Conservation (phyloP, 192 early-diverging fungal genomes). For the Coemansia sp. region DNA sequence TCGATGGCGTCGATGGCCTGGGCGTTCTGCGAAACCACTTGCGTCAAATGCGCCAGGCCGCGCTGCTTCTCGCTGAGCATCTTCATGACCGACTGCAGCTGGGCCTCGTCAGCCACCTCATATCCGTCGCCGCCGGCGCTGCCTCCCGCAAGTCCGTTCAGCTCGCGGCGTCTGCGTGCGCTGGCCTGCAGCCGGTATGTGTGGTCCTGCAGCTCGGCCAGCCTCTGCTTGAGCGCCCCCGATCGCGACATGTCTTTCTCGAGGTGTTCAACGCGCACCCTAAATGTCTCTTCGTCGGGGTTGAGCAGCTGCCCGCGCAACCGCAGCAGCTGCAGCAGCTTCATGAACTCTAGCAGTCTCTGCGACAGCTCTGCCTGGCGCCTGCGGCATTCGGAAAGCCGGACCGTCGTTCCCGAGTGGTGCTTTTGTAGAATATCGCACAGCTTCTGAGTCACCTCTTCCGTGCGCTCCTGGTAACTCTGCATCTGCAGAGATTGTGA, state of each 20-base stretch:
- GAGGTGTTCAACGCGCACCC: conserved; percentile 70
- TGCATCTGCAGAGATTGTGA: conserved; percentile 66
- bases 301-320: conserved; percentile 77
- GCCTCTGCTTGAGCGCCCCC: conserved; percentile 72
- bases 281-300: conserved; percentile 78
- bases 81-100: conserved; percentile 57
- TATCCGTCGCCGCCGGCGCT: conserved; percentile 42
- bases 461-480: conserved; percentile 67
- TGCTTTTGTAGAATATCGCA: conserved; percentile 61
- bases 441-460: conserved; percentile 62
- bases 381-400: conserved; percentile 75
- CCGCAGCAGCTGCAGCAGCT: conserved; percentile 76
- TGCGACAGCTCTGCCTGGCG: conserved; percentile 72
- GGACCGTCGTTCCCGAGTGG: conserved; percentile 65
- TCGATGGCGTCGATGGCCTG: conserved; percentile 48
- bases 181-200: conserved; percentile 66
- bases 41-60: conserved; percentile 65
- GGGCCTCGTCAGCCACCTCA: conserved; percentile 55
- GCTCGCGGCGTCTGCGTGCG: conserved; percentile 35
- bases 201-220: conserved; percentile 81
- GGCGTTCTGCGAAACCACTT: conserved; percentile 60
- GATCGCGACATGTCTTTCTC: conserved; percentile 72
- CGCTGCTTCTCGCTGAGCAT: conserved; percentile 58
- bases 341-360: conserved; percentile 82
- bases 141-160: conserved; percentile 20